Evolutionary conservation across 2,329 filamentous ascomycete species (phyloP), one percentile per base, ranked within the genome.

Genomic region (Calycina herbarum): DNA sequence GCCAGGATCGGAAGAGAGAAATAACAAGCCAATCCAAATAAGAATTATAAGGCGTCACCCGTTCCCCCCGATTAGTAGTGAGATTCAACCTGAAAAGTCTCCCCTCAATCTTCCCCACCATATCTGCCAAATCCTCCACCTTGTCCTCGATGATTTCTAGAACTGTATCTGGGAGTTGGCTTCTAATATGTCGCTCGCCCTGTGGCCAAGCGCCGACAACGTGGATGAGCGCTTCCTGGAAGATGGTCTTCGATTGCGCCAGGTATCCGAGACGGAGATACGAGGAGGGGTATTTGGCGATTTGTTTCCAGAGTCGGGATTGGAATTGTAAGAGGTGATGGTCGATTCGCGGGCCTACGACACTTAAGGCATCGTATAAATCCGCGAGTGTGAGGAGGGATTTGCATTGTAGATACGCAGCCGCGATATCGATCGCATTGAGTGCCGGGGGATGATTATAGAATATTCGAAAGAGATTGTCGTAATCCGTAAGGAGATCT

Each of bases 141-240:
- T 97, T 97, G 78, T 97, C 93, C 77, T 97, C 92, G 68, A 97
- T 96, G 42, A 97, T 84, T 71, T 97, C 93, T 10, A 97, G 82
- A 0, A 97, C 92, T 0, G 85, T 77, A 31, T 89, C 86, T 0
- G 94, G 91, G 51, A 96, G 83, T 35, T 89, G 83, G 65, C 80
- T 79, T 51, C 92, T 88, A 42, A 97, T 85, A 72, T 92, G 92
- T 31, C 90, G 86, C 72, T 93, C 86, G 17, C 90, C 93, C 0
- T 86, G 82, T 0, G 94, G 94, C 94, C 94, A 98, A 76, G 96
- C 92, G 2, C 94, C 94, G 0, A 97, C 94, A 0, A 97, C 93
- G 74, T 98, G 94, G 62, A 97, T 92, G 59, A 98, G 83, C 0
- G 94, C 93, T 80, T 98, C 91, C 70, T 91, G 87, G 73, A 93